phyloP scores from a whole-genome alignment of 345 rosid genomes.

The Citrus hindsii region DNA sequence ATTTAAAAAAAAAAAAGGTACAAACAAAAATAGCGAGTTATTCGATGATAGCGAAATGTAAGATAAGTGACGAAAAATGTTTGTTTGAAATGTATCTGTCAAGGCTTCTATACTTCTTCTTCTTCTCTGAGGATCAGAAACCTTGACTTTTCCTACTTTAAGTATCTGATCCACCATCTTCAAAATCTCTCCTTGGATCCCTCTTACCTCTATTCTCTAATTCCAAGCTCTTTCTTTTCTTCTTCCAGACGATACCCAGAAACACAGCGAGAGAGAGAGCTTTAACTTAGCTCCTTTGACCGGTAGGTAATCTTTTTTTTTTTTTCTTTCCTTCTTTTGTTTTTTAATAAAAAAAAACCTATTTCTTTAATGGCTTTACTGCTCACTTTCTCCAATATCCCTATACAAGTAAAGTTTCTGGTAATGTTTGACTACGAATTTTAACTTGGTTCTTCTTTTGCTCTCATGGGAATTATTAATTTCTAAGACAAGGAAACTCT shows the following conservation, averaged over 20 bases:
- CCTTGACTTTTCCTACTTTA: conserved; percentile 67
- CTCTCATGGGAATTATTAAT: conserved; percentile 15
- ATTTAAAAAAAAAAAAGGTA: neutral
- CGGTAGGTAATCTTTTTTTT: conserved; percentile 10
- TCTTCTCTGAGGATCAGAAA: conserved; percentile 39
- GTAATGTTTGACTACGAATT: conserved; percentile 36
- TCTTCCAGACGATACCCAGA: conserved; percentile 12
- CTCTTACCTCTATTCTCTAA: conserved; percentile 16
- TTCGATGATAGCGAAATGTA: conserved; percentile 56
- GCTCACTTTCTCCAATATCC: conserved; percentile 31
- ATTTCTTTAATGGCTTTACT: conserved; percentile 20
- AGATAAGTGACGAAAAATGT: conserved; percentile 35
- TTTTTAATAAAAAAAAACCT: conserved; percentile 1
- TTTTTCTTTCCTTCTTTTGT: too few species aligned
- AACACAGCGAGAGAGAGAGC: neutral
- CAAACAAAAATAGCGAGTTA: conserved; percentile 25
- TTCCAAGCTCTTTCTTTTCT: conserved; percentile 10
- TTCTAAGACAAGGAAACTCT: conserved; percentile 14
- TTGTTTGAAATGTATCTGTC: conserved; percentile 51
- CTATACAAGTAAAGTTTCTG: conserved; percentile 25
- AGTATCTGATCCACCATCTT: conserved; percentile 35
- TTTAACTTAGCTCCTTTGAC: conserved; percentile 6
- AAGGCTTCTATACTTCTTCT: conserved; percentile 51
- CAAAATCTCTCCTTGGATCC: conserved; percentile 32
- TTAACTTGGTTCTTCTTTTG: neutral